Percentiles rank a stretch among this genome's conserved stretches.
These are phyloP conservation scores for Corniculantispora saksenae DNA, from an alignment of 2,329 filamentous ascomycete genomes.

Conservation along the genomic window DNA sequence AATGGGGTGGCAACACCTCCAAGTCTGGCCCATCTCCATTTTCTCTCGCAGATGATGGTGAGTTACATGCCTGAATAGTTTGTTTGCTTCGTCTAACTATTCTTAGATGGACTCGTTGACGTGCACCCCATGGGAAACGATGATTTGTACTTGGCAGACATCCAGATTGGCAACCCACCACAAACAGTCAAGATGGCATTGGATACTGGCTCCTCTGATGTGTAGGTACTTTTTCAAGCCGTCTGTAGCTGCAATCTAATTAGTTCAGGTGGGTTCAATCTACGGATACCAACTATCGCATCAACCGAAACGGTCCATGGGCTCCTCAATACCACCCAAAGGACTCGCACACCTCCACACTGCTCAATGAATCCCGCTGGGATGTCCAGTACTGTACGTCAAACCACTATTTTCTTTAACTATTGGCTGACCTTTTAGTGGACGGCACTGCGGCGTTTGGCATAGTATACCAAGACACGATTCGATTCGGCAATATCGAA, in stretches of 20 bases:
- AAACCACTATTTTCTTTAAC: no score
- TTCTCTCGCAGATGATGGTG: constrained; percentile 34
- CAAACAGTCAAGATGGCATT: constrained; percentile 51
- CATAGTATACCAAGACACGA: constrained; percentile 51
- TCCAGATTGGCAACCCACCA: constrained; percentile 49
- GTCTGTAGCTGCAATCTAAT: neutral
- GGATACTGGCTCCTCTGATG: constrained; percentile 56
- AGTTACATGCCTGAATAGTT: neutral
- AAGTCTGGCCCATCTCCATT: constrained; percentile 26
- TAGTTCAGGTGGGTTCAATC: constrained; percentile 55
- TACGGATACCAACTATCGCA: constrained; percentile 44
- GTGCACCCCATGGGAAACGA: constrained; percentile 42
- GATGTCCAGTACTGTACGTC: constrained; percentile 49
- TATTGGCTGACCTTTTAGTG: constrained; percentile 29
- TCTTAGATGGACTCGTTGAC: constrained; percentile 34
- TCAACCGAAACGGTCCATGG: constrained; percentile 37
- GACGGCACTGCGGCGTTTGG: constrained; percentile 49
- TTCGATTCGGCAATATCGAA: constrained; percentile 46
- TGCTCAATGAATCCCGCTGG: constrained; percentile 49
- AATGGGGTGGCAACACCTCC: constrained; percentile 35
- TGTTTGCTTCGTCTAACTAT: neutral
- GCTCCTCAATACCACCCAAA: constrained; percentile 45
- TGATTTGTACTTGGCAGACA: constrained; percentile 44
- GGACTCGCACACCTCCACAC: constrained; percentile 44
- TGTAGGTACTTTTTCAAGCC: constrained; percentile 55